Conservation (phyloP, 1,284 basidiomycete species). For the Sporisorium sorghi region DNA sequence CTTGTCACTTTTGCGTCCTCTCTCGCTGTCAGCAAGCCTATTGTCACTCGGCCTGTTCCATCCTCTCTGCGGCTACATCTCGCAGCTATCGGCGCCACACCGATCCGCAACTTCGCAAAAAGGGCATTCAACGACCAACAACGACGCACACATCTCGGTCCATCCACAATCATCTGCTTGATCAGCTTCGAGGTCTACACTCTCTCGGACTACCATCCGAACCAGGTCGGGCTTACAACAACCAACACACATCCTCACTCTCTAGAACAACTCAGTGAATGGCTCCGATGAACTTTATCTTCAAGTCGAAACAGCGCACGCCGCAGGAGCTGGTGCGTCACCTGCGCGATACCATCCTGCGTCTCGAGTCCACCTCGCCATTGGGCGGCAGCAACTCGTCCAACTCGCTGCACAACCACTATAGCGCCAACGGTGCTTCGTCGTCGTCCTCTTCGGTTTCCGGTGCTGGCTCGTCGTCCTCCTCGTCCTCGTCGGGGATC, state of each 20-base stretch:
- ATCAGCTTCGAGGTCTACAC: background rate
- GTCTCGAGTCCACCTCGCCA: conserved; percentile 51
- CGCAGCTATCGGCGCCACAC: background rate
- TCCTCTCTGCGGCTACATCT: background rate
- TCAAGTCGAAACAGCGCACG: conserved; percentile 64
- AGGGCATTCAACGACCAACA: background rate
- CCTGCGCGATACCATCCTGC: conserved; percentile 57
- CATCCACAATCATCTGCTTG: background rate
- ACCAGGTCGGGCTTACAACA: background rate
- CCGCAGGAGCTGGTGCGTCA: conserved; percentile 63
- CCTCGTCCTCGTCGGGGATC: conserved; percentile 19
- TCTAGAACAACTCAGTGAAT: background rate
- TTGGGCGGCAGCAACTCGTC: conserved; percentile 29
- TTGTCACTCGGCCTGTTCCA: background rate
- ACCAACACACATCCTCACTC: background rate
- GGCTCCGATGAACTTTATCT: conserved; percentile 67
- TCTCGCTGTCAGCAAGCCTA: too few species aligned
- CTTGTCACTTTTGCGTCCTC: background rate
- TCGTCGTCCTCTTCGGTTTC: conserved; percentile 21
- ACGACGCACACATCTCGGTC: background rate
- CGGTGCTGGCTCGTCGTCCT: conserved; percentile 25
- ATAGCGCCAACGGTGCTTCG: conserved; percentile 12
- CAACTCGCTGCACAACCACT: conserved; percentile 31
- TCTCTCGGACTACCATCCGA: background rate
- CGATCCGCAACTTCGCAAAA: background rate